phyloP scores from a whole-genome alignment of 345 rosid genomes.

The Lepidium sativum region DNA sequence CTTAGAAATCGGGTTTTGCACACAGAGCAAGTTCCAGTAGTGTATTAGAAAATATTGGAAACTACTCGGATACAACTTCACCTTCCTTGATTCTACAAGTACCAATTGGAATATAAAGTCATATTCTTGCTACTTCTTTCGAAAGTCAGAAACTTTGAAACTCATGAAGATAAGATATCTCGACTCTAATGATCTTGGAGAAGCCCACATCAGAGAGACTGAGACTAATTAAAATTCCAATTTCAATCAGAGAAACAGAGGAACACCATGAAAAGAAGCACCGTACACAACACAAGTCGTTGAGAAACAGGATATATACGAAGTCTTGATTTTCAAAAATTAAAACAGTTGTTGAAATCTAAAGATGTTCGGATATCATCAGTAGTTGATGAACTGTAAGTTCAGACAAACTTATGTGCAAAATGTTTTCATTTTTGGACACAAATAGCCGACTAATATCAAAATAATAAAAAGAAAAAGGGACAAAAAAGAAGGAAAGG shows the following conservation, averaged over 20 bases:
- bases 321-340: neutral
- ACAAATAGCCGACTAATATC: conserved; percentile 13
- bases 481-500: neutral
- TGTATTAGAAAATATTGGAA: no score
- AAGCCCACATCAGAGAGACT: neutral
- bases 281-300: neutral
- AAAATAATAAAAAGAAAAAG: neutral
- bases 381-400: neutral
- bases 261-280: neutral
- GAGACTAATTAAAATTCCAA: neutral
- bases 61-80: neutral
- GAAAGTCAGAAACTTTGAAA: neutral
- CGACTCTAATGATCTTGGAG: neutral
- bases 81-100: neutral
- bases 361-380: neutral
- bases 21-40: neutral
- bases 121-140: neutral
- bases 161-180: neutral
- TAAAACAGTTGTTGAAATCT: neutral
- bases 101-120: no score
- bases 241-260: neutral
- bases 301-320: neutral
- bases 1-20: neutral
- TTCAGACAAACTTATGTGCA: neutral
- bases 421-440: neutral